Evolutionary conservation across 768 basidiomycete species (phyloP).

Genomic region (Pleurotus pulmonarius): DNA sequence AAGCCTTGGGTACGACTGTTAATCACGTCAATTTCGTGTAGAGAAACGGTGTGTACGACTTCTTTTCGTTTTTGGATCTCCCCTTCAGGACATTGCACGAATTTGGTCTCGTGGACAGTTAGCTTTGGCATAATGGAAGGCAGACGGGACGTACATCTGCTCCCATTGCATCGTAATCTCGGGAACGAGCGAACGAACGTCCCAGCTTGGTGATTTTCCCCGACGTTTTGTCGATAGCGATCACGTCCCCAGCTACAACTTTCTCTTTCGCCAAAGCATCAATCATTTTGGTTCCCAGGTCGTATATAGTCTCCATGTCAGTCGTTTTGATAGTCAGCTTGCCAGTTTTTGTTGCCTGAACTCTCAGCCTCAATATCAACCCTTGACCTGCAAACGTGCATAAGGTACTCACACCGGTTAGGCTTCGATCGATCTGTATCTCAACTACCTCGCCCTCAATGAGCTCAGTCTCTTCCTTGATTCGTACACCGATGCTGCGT

Average conservation of each 20-base stretch:
- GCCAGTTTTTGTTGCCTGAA: slow-evolving; percentile 93
- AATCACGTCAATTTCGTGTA: slow-evolving; percentile 99
- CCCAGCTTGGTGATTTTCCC: slow-evolving; percentile 97
- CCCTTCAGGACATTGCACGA: slow-evolving; percentile 96
- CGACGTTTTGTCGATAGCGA: slow-evolving; percentile 95
- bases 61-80: slow-evolving; percentile 98
- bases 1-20: slow-evolving; percentile 99
- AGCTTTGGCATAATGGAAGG: slow-evolving; percentile 4
- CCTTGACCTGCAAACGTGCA: too few species aligned
- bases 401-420: slow-evolving; percentile 73
- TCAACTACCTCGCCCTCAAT: slow-evolving; percentile 99
- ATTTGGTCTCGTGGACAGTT: slow-evolving; percentile 72
- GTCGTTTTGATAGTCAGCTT: slow-evolving; percentile 97
- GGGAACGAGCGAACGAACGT: slow-evolving; percentile 91
- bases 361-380: not conserved
- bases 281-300: slow-evolving; percentile 99
- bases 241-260: slow-evolving; percentile 90
- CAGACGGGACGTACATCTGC: slow-evolving; percentile 74
- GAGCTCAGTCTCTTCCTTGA: slow-evolving; percentile 96
- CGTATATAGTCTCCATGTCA: slow-evolving; percentile 99
- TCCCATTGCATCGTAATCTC: slow-evolving; percentile 99
- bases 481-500: slow-evolving; percentile 93
- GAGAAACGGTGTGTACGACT: slow-evolving; percentile 93
- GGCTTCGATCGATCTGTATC: slow-evolving; percentile 94
- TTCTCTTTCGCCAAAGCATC: slow-evolving; percentile 97